Percentiles rank a stretch among this genome's conserved stretches.
Conservation (phyloP, 441 rosid genomes). For the Gossypium gossypioides region DNA sequence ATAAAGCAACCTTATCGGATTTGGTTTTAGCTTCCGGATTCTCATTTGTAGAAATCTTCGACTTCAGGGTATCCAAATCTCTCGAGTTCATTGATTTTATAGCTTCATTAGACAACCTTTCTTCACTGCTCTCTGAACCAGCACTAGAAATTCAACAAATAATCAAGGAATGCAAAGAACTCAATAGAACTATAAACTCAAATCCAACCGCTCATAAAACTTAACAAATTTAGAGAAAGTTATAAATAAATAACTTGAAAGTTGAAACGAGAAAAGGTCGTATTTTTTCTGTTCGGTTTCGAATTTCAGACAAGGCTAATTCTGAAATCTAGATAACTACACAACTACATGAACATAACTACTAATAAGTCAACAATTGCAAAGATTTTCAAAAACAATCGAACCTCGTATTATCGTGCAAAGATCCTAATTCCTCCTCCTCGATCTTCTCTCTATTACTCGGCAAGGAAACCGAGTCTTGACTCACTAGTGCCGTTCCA, state of each 20-base stretch:
- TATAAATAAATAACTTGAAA: background rate
- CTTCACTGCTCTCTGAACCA: conserved; percentile 26
- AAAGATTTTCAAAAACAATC: conserved; percentile 20
- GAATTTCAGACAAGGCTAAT: background rate
- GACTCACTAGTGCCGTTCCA: conserved; percentile 10
- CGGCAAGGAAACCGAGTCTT: conserved; percentile 14
- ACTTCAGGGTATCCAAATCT: conserved; percentile 6
- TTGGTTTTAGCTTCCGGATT: conserved; percentile 19
- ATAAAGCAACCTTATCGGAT: conserved; percentile 12
- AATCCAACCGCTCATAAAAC: background rate
- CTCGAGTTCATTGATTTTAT: conserved; percentile 21
- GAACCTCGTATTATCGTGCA: conserved; percentile 17
- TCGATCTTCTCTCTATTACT: conserved; percentile 16
- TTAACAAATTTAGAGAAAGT: background rate
- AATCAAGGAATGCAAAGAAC: background rate
- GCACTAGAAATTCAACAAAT: conserved; percentile 33
- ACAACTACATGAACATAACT: background rate
- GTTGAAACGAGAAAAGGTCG: background rate
- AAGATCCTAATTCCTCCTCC: conserved; percentile 17
- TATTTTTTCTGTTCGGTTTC: background rate
- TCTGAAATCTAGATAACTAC: background rate
- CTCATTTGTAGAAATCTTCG: conserved; percentile 17
- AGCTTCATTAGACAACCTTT: conserved; percentile 19
- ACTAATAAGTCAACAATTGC: background rate
- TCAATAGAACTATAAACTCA: background rate